phyloP scores from a whole-genome alignment of 768 basidiomycete genomes.

The Dioszegia aurantiaca region DNA sequence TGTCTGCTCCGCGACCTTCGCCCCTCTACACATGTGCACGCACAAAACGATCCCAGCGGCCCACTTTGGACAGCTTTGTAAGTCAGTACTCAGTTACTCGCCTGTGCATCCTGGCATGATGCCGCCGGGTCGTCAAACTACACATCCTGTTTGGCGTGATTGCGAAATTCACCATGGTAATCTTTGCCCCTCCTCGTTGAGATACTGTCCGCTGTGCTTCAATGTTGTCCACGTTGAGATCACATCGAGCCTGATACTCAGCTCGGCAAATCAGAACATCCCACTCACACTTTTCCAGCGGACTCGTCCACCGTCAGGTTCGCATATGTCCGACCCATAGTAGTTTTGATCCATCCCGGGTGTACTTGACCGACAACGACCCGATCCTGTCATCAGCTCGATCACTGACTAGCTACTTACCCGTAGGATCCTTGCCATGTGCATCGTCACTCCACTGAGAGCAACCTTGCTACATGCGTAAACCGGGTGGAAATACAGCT shows the following conservation, averaged over 20 bases:
- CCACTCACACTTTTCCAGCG: constrained; percentile 14
- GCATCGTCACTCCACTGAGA: constrained; percentile 20
- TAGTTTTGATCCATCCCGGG: constrained; percentile 21
- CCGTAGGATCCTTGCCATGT: constrained; percentile 16
- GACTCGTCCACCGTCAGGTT: constrained; percentile 17
- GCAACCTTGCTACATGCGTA: constrained; percentile 21
- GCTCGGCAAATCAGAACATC: not conserved
- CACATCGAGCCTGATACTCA: constrained; percentile 17
- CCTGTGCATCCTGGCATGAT: no score
- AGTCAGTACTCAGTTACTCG: no score
- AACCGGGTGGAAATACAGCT: constrained; percentile 20
- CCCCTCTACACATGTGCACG: no score
- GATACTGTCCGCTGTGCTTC: constrained; percentile 18
- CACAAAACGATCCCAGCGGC: no score
- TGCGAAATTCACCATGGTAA: constrained; percentile 10
- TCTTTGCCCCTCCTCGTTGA: constrained; percentile 15
- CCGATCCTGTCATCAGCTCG: constrained; percentile 14
- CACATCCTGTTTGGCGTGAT: not conserved
- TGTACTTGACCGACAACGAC: constrained; percentile 17
- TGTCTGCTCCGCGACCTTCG: no score
- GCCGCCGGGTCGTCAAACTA: no score
- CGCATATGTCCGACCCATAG: constrained; percentile 15
- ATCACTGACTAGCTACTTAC: constrained; percentile 1
- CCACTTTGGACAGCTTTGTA: no score
- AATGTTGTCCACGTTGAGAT: constrained; percentile 15